A percentile compares a stretch with the other conserved stretches of the same genome.
phyloP scores from a whole-genome alignment of 495 filamentous ascomycete genomes.

The Aeminium ludgeri region DNA sequence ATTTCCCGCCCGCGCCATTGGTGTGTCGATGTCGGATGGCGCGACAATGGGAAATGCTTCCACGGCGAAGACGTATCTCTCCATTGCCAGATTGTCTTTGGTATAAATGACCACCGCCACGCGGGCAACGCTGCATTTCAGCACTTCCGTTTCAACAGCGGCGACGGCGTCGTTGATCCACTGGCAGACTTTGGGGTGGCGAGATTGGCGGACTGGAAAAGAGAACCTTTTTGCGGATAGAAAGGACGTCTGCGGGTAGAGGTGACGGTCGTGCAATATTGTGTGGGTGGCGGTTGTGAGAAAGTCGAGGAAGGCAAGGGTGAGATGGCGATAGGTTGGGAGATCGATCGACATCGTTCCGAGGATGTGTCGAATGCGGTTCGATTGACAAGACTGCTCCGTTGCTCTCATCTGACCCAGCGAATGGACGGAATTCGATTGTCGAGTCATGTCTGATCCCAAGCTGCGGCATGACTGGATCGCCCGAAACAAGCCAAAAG shows the following conservation, averaged over 20 bases:
- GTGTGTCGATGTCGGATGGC: conserved; percentile 26
- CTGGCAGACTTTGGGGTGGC: conserved; percentile 77
- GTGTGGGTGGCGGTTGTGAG: conserved; percentile 83
- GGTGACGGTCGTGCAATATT: conserved; percentile 68
- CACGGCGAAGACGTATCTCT: conserved; percentile 78
- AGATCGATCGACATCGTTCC: too few species aligned
- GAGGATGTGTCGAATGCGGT: too few species aligned
- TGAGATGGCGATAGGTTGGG: conserved; percentile 24
- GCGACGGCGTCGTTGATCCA: conserved; percentile 78
- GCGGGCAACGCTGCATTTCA: conserved; percentile 49
- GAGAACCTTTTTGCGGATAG: conserved; percentile 72
- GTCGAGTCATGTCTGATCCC: too few species aligned
- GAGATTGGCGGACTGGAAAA: conserved; percentile 70
- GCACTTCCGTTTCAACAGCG: conserved; percentile 57
- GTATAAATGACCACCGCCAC: conserved; percentile 64
- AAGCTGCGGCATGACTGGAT: too few species aligned
- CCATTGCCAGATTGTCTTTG: conserved; percentile 34
- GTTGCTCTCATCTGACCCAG: too few species aligned
- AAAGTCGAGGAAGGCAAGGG: conserved; percentile 53
- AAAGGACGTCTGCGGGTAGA: conserved; percentile 74
- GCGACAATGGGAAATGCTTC: conserved; percentile 52
- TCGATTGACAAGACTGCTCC: too few species aligned
- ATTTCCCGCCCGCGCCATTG: conserved; percentile 22
- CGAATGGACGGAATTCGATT: too few species aligned
- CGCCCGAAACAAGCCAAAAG: too few species aligned